A percentile compares a stretch with the other conserved stretches of the same genome.
These are phyloP conservation scores for Scedosporium aurantiacum DNA, from an alignment of 2,329 filamentous ascomycete species.

Conservation along the genomic window DNA sequence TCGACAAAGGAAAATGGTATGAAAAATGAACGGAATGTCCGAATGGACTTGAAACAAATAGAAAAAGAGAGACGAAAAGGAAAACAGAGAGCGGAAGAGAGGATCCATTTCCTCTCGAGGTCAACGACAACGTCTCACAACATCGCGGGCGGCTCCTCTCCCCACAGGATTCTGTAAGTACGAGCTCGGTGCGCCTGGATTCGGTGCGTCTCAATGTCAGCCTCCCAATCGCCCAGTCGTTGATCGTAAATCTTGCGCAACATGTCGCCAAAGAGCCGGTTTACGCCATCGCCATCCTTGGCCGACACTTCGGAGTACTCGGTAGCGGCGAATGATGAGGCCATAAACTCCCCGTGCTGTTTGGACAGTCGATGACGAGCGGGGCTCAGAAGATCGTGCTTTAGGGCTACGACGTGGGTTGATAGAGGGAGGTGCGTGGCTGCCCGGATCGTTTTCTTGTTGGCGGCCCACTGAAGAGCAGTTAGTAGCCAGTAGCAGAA, in stretches of 20 bases:
- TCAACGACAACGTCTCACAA: too few relatives aligned
- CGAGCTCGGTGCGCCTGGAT: background rate
- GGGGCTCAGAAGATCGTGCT: background rate
- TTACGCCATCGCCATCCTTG: background rate
- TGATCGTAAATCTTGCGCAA: background rate
- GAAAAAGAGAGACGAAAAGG: background rate
- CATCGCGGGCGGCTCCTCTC: background rate
- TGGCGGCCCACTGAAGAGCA: background rate
- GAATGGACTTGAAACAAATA: background rate
- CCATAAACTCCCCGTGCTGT: background rate
- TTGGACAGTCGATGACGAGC: background rate
- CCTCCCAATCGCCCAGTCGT: background rate
- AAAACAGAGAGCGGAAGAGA: background rate
- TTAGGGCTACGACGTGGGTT: background rate
- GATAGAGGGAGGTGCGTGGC: background rate
- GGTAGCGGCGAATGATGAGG: background rate
- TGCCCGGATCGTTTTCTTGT: background rate
- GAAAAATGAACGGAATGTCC: background rate
- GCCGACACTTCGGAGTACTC: background rate
- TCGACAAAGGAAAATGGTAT: background rate
- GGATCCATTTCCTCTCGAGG: background rate
- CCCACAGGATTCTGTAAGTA: background rate
- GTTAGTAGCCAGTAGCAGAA: background rate
- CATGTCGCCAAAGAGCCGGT: background rate
- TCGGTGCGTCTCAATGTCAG: background rate